Base-by-base conservation (phyloP, 768 basidiomycete species). In the Lactarius pseudohatsudake region DNA sequence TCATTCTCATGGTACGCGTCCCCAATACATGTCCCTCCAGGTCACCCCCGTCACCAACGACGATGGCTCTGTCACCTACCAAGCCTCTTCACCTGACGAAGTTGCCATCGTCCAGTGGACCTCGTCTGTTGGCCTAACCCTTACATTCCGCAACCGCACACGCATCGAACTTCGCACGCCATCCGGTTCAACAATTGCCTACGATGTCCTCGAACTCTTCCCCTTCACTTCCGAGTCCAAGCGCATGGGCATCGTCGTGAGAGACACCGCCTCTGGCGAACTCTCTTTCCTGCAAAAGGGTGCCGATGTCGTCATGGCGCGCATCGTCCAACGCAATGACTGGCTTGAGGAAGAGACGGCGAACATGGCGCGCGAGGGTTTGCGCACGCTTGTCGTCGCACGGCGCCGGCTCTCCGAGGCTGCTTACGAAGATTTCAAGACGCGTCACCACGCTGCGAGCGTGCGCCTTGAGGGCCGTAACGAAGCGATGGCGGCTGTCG, bases 61-160 rank as follows among this genome's bases (percentile, higher is more conserved):
- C 72, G 96, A 99, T 72, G 94, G 94, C 9, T 87, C 88, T 1
- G 86, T 97, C 45, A 98, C 96, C 0, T 99, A 98, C 75, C 96
- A 99, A 81, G 97, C 97, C 0, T 96, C 96, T 0, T 99, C 97
- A 1, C 97, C 97, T 0, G 97, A 99, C 73, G 97, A 99, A 79
- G 97, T 98, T 54, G 97, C 97, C 53, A 98, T 99, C 71, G 96
- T 99, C 43, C 89, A 88, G 67, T 98, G 94, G 94, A 98, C 97
- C 10, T 90, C 93, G 69, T 95, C 94, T 0, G 91, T 98, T 69
- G 96, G 96, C 0, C 80, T 99, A 4, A 92, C 92, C 0, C 86
- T 99, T 41, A 85, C 87, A 26, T 89, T 87, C 74, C 91, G 97
- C 32, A 94, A 97, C 74, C 92, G 97, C 45, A 91, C 90, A 1